Evolutionary conservation across 306 rosid species (phyloP).

Genomic region (Arachis hypogaea): DNA sequence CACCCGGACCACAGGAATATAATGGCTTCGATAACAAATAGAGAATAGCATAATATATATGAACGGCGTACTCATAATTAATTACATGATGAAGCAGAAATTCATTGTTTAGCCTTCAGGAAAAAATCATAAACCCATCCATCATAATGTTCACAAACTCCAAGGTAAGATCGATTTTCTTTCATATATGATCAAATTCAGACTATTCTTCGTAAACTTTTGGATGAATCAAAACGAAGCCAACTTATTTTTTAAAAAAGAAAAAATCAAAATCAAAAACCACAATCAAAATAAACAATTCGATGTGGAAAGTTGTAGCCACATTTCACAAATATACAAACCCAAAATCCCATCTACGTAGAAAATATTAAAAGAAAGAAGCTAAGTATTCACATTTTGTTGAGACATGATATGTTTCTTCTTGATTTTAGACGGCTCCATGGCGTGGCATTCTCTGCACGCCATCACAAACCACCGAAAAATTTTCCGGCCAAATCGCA

Average conservation of each 20-base stretch:
- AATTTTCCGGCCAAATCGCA: conserved; percentile 51
- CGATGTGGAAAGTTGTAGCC: conserved; percentile 4
- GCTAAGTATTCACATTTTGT: conserved; percentile 42
- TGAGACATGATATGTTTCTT: conserved; percentile 26
- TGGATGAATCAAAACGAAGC: conserved; percentile 11
- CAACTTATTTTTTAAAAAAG: not conserved
- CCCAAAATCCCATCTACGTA: conserved; percentile 20
- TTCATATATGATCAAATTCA: conserved; percentile 22
- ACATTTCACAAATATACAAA: conserved; percentile 1
- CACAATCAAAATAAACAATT: conserved; percentile 32
- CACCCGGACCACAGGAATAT: no score
- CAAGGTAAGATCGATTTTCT: conserved; percentile 4
- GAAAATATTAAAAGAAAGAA: not conserved
- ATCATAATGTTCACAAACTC: not conserved
- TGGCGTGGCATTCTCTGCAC: conserved; percentile 75
- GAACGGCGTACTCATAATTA: no score
- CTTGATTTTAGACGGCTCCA: conserved; percentile 55
- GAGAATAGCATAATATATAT: no score
- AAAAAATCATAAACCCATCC: not conserved
- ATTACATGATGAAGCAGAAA: no score
- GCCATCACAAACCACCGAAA: conserved; percentile 71
- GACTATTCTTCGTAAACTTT: conserved; percentile 1
- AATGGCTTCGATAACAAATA: no score
- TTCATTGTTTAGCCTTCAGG: no score
- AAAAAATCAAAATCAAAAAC: not conserved